A percentile compares a stretch with the other conserved stretches of the same genome.
Conservation (phyloP, 2,329 filamentous ascomycete species). For the Fonsecaea monophora region DNA sequence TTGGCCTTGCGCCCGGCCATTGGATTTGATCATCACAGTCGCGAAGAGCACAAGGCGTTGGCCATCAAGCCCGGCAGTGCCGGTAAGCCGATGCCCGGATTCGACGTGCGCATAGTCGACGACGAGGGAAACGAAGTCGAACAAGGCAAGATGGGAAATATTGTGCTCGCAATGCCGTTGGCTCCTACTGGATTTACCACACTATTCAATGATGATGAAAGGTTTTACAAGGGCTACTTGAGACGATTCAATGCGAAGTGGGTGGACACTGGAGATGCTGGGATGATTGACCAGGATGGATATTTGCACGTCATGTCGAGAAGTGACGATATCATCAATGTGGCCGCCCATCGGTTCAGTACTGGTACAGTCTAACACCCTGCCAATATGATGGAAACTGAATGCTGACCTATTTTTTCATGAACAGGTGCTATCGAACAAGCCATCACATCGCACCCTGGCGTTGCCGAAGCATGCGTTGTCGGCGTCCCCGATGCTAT, state of each 20-base stretch:
- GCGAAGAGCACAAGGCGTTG: conserved; percentile 55
- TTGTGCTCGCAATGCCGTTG: conserved; percentile 81
- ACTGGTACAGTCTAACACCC: conserved; percentile 66
- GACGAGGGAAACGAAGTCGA: conserved; percentile 76
- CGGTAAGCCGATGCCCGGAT: conserved; percentile 89
- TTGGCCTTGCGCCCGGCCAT: conserved; percentile 69
- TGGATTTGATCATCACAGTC: conserved; percentile 52
- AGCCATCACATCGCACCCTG: conserved; percentile 80
- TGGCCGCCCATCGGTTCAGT: conserved; percentile 89
- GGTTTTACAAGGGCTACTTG: conserved; percentile 85
- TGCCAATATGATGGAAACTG: conserved; percentile 8
- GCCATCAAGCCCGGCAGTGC: conserved; percentile 82
- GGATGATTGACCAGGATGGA: conserved; percentile 78
- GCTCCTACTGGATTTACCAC: conserved; percentile 86
- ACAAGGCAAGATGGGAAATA: conserved; percentile 84
- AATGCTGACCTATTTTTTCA: conserved; percentile 9
- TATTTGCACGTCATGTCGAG: conserved; percentile 69
- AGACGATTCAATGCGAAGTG: conserved; percentile 80
- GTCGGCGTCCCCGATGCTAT: conserved; percentile 83
- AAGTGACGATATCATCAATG: conserved; percentile 89
- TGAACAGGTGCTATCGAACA: conserved; percentile 81
- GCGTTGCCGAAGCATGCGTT: conserved; percentile 82
- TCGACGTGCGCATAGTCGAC: conserved; percentile 83
- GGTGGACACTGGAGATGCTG: conserved; percentile 91
- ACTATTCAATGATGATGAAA: conserved; percentile 82